Percentiles rank a stretch among this genome's conserved stretches.
phyloP scores from a whole-genome alignment of 148 eudicot genomes.

The Vaccinium macrocarpon region DNA sequence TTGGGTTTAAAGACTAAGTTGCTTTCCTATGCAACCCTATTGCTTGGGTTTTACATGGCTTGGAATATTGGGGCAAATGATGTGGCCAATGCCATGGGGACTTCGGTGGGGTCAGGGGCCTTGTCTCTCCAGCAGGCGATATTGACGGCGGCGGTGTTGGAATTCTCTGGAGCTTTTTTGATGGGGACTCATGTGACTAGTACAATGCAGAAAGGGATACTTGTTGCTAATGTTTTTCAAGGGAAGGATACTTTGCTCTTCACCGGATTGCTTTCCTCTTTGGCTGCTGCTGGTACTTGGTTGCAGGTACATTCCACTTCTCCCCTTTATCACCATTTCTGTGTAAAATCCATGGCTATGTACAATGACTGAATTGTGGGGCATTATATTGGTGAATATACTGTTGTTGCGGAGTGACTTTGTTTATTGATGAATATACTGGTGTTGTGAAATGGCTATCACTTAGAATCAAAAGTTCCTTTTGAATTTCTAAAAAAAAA shows the following conservation, averaged over 20 bases:
- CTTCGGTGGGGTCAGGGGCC: constrained; percentile 95
- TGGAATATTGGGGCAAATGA: constrained; percentile 98
- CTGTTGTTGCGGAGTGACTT: background rate
- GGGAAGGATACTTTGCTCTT: constrained; percentile 77
- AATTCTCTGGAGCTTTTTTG: constrained; percentile 82
- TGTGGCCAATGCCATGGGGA: constrained; percentile 98
- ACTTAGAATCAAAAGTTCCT: too few species aligned
- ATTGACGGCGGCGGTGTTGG: constrained; percentile 74
- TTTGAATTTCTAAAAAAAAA: too few species aligned
- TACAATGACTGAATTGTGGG: background rate
- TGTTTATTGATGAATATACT: background rate
- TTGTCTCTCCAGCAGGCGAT: constrained; percentile 81
- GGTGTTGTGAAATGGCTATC: too few species aligned
- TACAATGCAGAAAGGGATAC: constrained; percentile 98
- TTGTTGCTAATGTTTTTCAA: constrained; percentile 80
- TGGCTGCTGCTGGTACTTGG: constrained; percentile 84
- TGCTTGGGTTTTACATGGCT: constrained; percentile 92
- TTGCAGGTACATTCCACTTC: constrained; percentile 57
- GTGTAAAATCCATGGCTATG: background rate
- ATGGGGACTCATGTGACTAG: constrained; percentile 91
- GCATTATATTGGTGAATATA: background rate
- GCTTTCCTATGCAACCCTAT: constrained; percentile 63
- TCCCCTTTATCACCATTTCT: background rate
- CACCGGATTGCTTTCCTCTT: constrained; percentile 25
- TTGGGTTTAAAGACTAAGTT: constrained; percentile 57